phyloP scores from a whole-genome alignment of 2,329 filamentous ascomycete species.

The Bimuria novae-zelandiae region DNA sequence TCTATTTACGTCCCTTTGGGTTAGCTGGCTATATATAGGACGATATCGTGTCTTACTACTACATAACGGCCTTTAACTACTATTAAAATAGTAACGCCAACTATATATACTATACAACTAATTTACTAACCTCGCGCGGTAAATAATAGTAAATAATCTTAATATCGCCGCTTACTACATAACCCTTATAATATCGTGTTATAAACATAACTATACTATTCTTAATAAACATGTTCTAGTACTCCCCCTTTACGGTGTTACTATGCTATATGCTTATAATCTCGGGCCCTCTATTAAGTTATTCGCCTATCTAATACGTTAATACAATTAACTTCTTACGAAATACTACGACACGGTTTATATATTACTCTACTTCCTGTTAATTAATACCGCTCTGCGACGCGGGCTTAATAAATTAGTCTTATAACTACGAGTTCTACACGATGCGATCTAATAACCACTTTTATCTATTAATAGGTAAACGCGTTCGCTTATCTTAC shows the following conservation, averaged over 20 bases:
- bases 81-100: not conserved
- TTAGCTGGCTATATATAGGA: not conserved
- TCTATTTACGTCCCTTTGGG: not conserved
- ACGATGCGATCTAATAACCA: too few relatives aligned
- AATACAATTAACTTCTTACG: too few relatives aligned
- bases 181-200: not conserved
- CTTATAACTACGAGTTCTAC: too few relatives aligned
- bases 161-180: not conserved
- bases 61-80: conserved; percentile 8
- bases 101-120: not conserved
- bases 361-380: not conserved
- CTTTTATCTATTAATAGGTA: too few relatives aligned
- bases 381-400: not conserved
- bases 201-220: not conserved
- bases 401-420: too few relatives aligned
- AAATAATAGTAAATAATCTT: not conserved
- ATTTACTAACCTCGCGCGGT: not conserved
- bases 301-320: too few relatives aligned
- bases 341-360: not conserved
- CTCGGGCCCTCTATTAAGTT: too few relatives aligned
- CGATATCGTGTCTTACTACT: conserved; percentile 15
- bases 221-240: not conserved
- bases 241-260: not conserved
- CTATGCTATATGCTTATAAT: not conserved
- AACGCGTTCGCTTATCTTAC: too few relatives aligned